Conservation (phyloP, 1,139 yeast species). For the Hemisphaericaspora xylanilytica region DNA sequence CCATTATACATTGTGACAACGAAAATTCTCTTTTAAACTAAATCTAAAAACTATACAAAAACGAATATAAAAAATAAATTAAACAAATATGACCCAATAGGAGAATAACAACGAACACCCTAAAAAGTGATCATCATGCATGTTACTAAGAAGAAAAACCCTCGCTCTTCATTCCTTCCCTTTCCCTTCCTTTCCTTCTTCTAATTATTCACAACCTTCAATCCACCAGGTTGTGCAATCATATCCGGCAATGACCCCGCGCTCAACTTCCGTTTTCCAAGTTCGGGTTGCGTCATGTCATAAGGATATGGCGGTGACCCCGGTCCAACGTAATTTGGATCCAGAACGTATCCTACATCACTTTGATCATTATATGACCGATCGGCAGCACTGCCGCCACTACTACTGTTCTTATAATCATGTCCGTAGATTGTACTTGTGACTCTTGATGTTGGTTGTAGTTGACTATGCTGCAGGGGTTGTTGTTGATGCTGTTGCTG, state of each 20-base stretch:
- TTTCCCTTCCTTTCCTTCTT: too few relatives aligned
- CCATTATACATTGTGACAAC: too few relatives aligned
- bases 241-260: constrained; percentile 72
- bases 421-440: constrained; percentile 9
- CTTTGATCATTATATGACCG: constrained; percentile 10
- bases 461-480: constrained; percentile 2
- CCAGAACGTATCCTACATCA: constrained; percentile 9
- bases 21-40: too few relatives aligned
- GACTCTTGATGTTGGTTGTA: constrained; percentile 5
- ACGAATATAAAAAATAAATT: too few relatives aligned
- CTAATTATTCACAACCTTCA: constrained; percentile 46
- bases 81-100: too few relatives aligned
- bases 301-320: constrained; percentile 3
- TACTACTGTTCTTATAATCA: constrained; percentile 11
- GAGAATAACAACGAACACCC: too few relatives aligned
- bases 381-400: constrained; percentile 15
- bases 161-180: too few relatives aligned
- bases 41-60: too few relatives aligned
- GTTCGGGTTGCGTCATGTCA: constrained; percentile 23
- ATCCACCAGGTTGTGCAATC: constrained; percentile 46
- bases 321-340: neutral
- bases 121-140: too few relatives aligned
- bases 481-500: too few relatives aligned
- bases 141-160: too few relatives aligned
- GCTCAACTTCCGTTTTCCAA: constrained; percentile 56